A percentile compares a stretch with the other conserved stretches of the same genome.
These are phyloP conservation scores for Venturiaceae sp. DNA, from an alignment of 2,329 filamentous ascomycete genomes.

Conservation along the genomic window DNA sequence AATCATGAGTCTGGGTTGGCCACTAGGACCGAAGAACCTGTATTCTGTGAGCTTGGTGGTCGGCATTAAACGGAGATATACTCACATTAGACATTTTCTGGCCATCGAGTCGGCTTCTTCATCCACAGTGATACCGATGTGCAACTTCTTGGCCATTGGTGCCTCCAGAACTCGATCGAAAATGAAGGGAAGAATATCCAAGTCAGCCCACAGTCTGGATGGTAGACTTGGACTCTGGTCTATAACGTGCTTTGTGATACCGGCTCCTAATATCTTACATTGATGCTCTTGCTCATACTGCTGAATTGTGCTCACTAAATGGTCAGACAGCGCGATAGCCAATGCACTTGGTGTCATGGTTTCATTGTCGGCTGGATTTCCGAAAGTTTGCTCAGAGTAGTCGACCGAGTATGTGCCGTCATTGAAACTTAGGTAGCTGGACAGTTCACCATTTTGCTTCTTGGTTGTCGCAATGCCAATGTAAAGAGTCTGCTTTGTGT, in stretches of 20 bases:
- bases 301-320: conserved; percentile 47
- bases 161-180: conserved; percentile 25
- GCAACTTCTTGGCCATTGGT: conserved; percentile 15
- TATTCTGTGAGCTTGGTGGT: not conserved
- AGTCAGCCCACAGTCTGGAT: conserved; percentile 62
- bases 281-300: conserved; percentile 55
- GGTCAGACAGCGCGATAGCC: conserved; percentile 37
- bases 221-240: conserved; percentile 55
- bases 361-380: not conserved
- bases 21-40: conserved; percentile 63
- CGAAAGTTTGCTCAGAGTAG: conserved; percentile 54
- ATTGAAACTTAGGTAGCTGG: conserved; percentile 59
- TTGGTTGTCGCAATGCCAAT: conserved; percentile 47
- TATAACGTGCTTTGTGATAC: conserved; percentile 53
- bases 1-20: conserved; percentile 57
- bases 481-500: conserved; percentile 34
- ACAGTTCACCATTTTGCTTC: conserved; percentile 40
- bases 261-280: conserved; percentile 66
- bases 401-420: conserved; percentile 68
- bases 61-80: conserved; percentile 9
- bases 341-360: conserved; percentile 14
- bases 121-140: conserved; percentile 52
- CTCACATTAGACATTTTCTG: conserved; percentile 65
- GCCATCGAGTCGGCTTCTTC: conserved; percentile 77
- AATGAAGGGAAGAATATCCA: conserved; percentile 67